Conservation (phyloP, 495 filamentous ascomycete species). For the Lasiosphaeriaceae sp. region DNA sequence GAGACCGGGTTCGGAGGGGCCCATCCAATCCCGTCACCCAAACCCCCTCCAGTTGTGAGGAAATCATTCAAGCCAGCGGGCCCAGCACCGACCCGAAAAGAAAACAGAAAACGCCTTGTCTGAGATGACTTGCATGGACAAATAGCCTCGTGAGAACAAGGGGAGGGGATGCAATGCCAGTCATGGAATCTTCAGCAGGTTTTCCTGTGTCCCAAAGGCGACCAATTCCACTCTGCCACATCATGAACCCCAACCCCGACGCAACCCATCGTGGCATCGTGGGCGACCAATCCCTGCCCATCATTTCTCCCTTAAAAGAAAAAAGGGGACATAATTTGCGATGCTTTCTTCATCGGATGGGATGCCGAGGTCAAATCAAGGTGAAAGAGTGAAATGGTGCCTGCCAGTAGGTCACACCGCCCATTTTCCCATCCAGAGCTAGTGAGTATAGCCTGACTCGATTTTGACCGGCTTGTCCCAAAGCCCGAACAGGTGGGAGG, state of each 20-base stretch:
- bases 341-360: not conserved
- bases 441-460: not conserved
- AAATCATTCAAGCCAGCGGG: too few relatives aligned
- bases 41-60: too few relatives aligned
- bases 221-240: conserved; percentile 20
- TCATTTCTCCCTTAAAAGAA: not conserved
- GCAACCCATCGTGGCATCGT: conserved; percentile 4
- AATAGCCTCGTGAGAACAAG: not conserved
- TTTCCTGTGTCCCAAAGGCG: not conserved
- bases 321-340: conserved; percentile 11
- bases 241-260: conserved; percentile 6
- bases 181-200: not conserved
- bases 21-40: too few relatives aligned
- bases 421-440: not conserved
- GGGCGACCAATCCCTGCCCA: not conserved
- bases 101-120: too few relatives aligned
- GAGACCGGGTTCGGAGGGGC: not conserved
- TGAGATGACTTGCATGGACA: not conserved
- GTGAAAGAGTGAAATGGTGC: not conserved
- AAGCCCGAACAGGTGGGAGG: not conserved
- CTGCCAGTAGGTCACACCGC: conserved; percentile 2
- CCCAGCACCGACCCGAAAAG: too few relatives aligned
- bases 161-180: not conserved
- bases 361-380: conserved; percentile 4
- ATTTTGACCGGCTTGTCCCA: not conserved